A percentile compares a stretch with the other conserved stretches of the same genome.
phyloP scores from a whole-genome alignment of 1,284 basidiomycete genomes.

The Ustilago esculenta region DNA sequence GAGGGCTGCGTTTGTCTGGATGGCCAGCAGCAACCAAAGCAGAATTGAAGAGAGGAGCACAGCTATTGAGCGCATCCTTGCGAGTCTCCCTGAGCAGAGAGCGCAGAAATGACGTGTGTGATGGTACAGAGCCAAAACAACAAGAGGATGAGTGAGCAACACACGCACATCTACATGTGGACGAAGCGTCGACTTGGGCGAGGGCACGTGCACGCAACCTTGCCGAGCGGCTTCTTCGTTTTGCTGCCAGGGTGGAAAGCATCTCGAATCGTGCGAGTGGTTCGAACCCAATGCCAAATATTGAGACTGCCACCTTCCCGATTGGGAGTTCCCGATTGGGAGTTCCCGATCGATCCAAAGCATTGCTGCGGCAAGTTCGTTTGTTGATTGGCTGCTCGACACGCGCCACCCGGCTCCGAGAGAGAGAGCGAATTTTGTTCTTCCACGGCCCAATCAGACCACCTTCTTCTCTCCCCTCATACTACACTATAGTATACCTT shows the following conservation, averaged over 20 bases:
- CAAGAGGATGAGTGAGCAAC: neutral
- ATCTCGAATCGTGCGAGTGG: no score
- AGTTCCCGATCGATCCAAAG: no score
- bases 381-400: constrained; percentile 11
- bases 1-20: constrained; percentile 27
- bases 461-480: constrained; percentile 35
- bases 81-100: neutral
- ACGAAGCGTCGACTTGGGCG: neutral
- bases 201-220: constrained; percentile 35
- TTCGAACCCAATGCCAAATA: no score
- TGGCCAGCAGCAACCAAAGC: constrained; percentile 16
- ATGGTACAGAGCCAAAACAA: neutral
- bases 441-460: constrained; percentile 5
- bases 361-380: constrained; percentile 52
- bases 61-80: constrained; percentile 29
- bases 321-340: no score
- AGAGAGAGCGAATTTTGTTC: constrained; percentile 10
- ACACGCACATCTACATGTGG: no score
- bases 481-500: constrained; percentile 52
- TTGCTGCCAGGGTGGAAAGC: constrained; percentile 27
- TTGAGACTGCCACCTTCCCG: no score
- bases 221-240: no score
- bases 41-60: constrained; percentile 3
- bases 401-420: constrained; percentile 22
- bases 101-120: neutral